Evolutionary conservation across 345 rosid species (phyloP).

Genomic region (Brassica cretica): DNA sequence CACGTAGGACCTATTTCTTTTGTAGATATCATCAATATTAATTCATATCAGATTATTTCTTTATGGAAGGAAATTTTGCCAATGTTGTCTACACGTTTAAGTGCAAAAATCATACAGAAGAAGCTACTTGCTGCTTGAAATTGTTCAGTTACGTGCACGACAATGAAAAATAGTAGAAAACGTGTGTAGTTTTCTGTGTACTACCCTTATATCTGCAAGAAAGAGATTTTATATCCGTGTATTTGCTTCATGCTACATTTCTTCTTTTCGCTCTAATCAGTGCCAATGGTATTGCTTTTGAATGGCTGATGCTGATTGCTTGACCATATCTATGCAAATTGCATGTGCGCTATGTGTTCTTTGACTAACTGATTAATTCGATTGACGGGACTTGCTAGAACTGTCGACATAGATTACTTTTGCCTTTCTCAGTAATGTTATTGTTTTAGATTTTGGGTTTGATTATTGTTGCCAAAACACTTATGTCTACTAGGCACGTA

Average conservation of each 20-base stretch:
- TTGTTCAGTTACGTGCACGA: conserved; percentile 34
- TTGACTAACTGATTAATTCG: conserved; percentile 44
- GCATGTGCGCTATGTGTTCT: conserved; percentile 24
- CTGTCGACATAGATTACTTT: conserved; percentile 20
- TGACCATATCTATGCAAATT: conserved; percentile 21
- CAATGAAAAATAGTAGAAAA: background rate
- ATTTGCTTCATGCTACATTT: background rate
- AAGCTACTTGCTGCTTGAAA: conserved; percentile 71
- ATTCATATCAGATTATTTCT: conserved; percentile 1
- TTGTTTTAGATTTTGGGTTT: conserved; percentile 31
- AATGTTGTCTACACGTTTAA: conserved; percentile 65
- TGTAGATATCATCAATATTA: background rate
- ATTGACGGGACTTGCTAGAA: conserved; percentile 27
- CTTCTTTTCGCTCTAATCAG: conserved; percentile 9
- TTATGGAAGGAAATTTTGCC: conserved; percentile 49
- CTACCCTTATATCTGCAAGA: conserved; percentile 21
- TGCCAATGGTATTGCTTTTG: conserved; percentile 22
- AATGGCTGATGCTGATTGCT: conserved; percentile 20
- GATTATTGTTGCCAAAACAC: conserved; percentile 31
- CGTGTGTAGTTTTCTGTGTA: conserved; percentile 4
- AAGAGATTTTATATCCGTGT: conserved; percentile 18
- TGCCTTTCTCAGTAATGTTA: conserved; percentile 24
- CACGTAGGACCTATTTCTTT: no score
- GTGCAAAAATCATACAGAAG: conserved; percentile 68
- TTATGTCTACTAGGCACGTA: conserved; percentile 18